Conservation (phyloP, 1,139 yeast genomes). For the Saccharomyces hybrid region DNA sequence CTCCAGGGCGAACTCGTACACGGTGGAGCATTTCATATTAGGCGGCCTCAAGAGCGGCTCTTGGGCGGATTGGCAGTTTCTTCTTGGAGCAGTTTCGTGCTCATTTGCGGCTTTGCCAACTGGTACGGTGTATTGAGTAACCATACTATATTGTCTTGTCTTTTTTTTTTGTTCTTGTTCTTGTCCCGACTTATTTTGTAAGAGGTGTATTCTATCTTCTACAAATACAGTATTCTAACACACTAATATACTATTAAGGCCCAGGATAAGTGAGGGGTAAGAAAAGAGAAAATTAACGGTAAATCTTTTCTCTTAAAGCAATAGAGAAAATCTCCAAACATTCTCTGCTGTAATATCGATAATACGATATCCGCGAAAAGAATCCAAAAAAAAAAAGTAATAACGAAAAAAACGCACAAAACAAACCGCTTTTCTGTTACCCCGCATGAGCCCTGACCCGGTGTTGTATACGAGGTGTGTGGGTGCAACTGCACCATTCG, state of each 20-base stretch:
- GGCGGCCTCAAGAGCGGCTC: conserved; percentile 47
- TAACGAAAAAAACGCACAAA: not conserved
- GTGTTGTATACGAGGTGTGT: not conserved
- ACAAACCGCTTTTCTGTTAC: too few relatives aligned
- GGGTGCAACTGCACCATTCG: not conserved
- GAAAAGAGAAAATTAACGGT: not conserved
- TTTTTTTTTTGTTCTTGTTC: not conserved
- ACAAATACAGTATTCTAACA: not conserved
- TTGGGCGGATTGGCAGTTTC: conserved; percentile 51
- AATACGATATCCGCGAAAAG: conserved; percentile 1
- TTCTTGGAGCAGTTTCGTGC: conserved; percentile 90
- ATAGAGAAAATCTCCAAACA: conserved; percentile 1
- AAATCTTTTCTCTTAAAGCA: not conserved
- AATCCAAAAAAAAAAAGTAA: conserved; percentile 1
- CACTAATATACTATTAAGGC: not conserved
- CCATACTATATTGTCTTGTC: not conserved
- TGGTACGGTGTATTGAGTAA: conserved; percentile 39
- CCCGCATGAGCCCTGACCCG: too few relatives aligned
- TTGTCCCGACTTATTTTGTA: not conserved
- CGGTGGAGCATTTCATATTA: conserved; percentile 53
- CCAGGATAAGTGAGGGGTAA: not conserved
- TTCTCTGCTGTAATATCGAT: not conserved
- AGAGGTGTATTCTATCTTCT: not conserved
- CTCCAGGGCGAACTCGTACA: conserved; percentile 64
- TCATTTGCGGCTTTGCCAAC: conserved; percentile 69